Evolutionary conservation across 2,329 filamentous ascomycete genomes (phyloP).

Genomic region (Raffaelea deltoideospora): DNA sequence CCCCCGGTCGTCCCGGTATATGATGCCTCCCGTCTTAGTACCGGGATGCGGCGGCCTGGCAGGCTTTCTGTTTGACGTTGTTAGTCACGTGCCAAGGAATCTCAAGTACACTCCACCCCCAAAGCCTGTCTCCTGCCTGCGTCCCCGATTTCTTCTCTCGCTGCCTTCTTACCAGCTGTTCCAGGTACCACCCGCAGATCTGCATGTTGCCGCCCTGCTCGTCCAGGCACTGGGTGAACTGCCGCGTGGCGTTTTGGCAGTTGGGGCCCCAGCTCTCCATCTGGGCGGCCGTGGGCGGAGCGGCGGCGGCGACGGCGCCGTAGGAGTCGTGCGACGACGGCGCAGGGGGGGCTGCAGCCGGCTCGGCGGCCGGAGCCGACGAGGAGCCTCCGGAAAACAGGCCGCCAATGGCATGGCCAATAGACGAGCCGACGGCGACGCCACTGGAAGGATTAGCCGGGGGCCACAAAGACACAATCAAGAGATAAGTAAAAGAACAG

Average conservation of each 20-base stretch:
- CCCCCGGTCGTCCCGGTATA: too few species aligned
- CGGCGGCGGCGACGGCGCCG: too few species aligned
- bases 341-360: slow-evolving; percentile 32
- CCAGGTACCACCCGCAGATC: slow-evolving; percentile 95
- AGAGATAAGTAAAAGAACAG: background rate
- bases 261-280: slow-evolving; percentile 44
- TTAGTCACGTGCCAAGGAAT: background rate
- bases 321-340: too few species aligned
- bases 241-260: slow-evolving; percentile 65
- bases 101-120: background rate
- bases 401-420: slow-evolving; percentile 88
- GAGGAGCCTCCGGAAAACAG: slow-evolving; percentile 66
- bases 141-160: too few species aligned
- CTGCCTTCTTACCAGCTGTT: slow-evolving; percentile 57
- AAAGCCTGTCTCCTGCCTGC: too few species aligned
- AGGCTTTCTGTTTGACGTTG: slow-evolving; percentile 46
- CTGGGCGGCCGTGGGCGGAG: slow-evolving; percentile 16
- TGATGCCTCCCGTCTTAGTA: slow-evolving; percentile 38
- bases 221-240: slow-evolving; percentile 93
- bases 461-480: background rate
- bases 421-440: slow-evolving; percentile 88
- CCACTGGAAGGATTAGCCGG: slow-evolving; percentile 40
- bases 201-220: slow-evolving; percentile 86
- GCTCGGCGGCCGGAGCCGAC: slow-evolving; percentile 31
- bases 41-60: slow-evolving; percentile 60